Percentiles rank a stretch among this genome's conserved stretches.
phyloP scores from a whole-genome alignment of 1,284 basidiomycete species.

The Apiotrichum domesticum region DNA sequence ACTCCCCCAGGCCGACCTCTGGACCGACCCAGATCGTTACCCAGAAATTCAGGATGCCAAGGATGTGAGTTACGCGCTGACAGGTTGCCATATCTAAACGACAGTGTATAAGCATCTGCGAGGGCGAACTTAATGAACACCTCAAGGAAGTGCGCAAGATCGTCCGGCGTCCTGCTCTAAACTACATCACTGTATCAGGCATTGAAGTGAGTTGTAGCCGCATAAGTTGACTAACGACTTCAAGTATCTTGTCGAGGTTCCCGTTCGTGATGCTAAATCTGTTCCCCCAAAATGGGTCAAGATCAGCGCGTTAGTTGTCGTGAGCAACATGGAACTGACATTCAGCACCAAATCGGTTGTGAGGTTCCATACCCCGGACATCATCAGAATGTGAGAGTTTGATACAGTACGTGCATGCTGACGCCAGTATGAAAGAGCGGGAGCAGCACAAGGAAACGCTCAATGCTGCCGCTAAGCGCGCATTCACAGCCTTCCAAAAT shows the following conservation, averaged over 20 bases:
- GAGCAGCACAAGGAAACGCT: conserved; percentile 73
- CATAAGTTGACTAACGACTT: too few relatives aligned
- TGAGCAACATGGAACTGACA: background rate
- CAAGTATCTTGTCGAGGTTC: conserved; percentile 72
- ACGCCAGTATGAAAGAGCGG: conserved; percentile 56
- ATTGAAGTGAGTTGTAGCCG: conserved; percentile 57
- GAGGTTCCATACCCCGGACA: conserved; percentile 75
- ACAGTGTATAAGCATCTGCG: conserved; percentile 48
- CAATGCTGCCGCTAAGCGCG: conserved; percentile 58
- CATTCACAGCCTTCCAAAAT: conserved; percentile 62
- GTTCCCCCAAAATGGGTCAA: conserved; percentile 76
- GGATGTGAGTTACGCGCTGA: conserved; percentile 37
- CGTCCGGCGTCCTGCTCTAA: conserved; percentile 67
- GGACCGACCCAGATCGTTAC: conserved; percentile 65
- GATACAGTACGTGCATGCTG: background rate
- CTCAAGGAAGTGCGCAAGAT: conserved; percentile 66
- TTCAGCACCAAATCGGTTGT: conserved; percentile 65
- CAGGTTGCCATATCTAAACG: too few relatives aligned
- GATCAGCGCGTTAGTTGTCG: conserved; percentile 58
- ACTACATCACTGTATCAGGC: conserved; percentile 62
- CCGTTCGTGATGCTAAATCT: conserved; percentile 62
- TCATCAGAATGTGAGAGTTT: conserved; percentile 53
- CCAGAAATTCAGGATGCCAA: conserved; percentile 58
- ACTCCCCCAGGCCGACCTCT: conserved; percentile 54
- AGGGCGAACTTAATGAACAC: conserved; percentile 69